Evolutionary conservation across 495 filamentous ascomycete genomes (phyloP), one percentile per base, ranked within the genome.

Genomic region (Oleoguttula mirabilis): DNA sequence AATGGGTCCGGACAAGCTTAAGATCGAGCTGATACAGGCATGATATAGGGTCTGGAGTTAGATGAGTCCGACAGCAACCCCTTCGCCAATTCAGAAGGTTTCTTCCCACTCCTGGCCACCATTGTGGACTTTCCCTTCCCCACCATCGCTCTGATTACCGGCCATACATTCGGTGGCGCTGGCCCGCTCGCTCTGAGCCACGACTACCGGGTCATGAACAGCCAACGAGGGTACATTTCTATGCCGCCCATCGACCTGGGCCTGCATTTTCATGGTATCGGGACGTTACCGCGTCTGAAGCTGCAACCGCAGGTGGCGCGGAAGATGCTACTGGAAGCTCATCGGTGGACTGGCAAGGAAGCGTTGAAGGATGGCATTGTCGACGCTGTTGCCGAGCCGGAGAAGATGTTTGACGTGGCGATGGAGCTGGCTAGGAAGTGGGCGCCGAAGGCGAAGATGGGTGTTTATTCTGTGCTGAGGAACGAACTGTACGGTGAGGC

Each of bases 171-270:
- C 38, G 68, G 68, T 27, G 67, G 65, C 2, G 68, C 64, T 1
- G 68, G 65, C 28, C 67, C 66, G 11, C 58, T 70, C 21, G 61
- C 66, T 0, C 48, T 72, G 2, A 60, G 64, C 4, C 67, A 70
- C 36, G 68, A 72, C 41, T 72, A 70, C 47, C 60, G 68, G 11
- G 55, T 72, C 40, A 72, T 72, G 67, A 72, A 70, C 45, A 59
- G 64, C 8, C 52, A 57, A 22, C 62, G 68, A 2, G 68, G 68
- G 17, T 72, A 67, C 53, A 67, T 59, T 31, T 65, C 51, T 21
- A 69, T 72, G 66, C 69, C 69, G 0, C 66, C 68, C 0, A 63
- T 71, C 4, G 60, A 72, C 41, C 57, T 72, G 1, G 69, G 69
- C 0, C 56, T 72, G 21, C 66, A 69, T 39, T 70, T 71, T 41